Conservation (phyloP, 768 basidiomycete species). For the Kwoniella dendrophila region DNA sequence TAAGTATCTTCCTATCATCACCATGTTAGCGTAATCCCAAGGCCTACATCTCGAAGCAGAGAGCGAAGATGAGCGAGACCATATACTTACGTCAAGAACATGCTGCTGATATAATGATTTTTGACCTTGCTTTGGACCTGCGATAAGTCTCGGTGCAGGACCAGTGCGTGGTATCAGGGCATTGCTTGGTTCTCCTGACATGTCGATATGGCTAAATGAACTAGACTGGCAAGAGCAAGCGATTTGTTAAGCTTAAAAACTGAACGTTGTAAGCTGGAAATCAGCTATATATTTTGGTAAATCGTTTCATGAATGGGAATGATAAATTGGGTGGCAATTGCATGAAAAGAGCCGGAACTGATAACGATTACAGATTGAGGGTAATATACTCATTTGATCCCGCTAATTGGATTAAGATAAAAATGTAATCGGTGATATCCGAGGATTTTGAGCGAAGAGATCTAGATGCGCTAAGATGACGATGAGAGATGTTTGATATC, state of each 20-base stretch:
- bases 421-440: too few relatives aligned
- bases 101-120: slow-evolving; percentile 45
- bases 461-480: too few relatives aligned
- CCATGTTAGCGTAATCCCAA: not conserved
- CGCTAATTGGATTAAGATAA: too few relatives aligned
- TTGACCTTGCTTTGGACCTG: slow-evolving; percentile 41
- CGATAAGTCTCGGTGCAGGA: slow-evolving; percentile 26
- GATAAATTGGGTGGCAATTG: too few relatives aligned
- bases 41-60: not conserved
- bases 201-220: not conserved
- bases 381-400: too few relatives aligned
- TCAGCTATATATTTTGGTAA: too few relatives aligned
- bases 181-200: slow-evolving; percentile 25
- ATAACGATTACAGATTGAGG: too few relatives aligned
- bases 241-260: too few relatives aligned
- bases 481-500: too few relatives aligned
- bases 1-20: slow-evolving; percentile 80
- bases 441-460: not conserved
- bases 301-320: too few relatives aligned
- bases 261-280: slow-evolving; percentile 1
- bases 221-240: not conserved
- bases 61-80: slow-evolving; percentile 6
- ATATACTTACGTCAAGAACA: slow-evolving; percentile 48
- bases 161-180: slow-evolving; percentile 37
- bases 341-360: too few relatives aligned